Evolutionary conservation across 495 filamentous ascomycete species (phyloP), one percentile per base, ranked within the genome.

Genomic region (Aspergillus kassunensis): DNA sequence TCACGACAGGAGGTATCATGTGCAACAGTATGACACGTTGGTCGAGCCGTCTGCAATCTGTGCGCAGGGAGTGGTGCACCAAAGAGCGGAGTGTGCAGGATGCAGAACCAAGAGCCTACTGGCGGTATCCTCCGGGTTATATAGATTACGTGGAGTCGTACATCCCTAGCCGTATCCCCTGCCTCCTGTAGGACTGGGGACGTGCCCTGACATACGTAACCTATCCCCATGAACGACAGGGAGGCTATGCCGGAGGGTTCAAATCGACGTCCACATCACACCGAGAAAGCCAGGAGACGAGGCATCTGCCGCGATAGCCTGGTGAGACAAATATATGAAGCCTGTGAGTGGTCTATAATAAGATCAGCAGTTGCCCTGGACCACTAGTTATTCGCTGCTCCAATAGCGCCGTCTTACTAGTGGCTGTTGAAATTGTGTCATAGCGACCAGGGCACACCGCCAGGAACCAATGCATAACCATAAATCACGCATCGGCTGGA

Each of bases 11-110:
- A 37, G 34, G 33, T 39, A 49, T 39, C 45, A 37, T 49, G 45
- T 49, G 45, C 33, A 55, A 63, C 56, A 51, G 57, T 59, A 57
- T 63, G 56, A 63, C 60, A 56, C 52, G 60, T 59, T 57, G 51
- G 50, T 36, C 39, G 48, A 51, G 35, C 56, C 39, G 45, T 29
- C 45, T 40, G 43, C 47, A 40, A 35, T 43, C 54, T 34, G 24
- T 37, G 37, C 41, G 55, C 49, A 37, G 54, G 51, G 53, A 36
- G 25, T 27, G 42, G 53, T 43, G 51, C 51, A 53, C 51, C 40
- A 45, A 42, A 37, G 45, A 53, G 49, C 53, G 44, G 53, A 56
- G 49, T 54, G 36, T 49, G 59, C 59, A 58, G 55, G 59, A 44
- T 44, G 58, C 51, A 56, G 53, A 35, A 49, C 37, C 18, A 34